Base-by-base conservation (phyloP, 2,329 filamentous ascomycete species). In the Pleoardoris graminearum region DNA sequence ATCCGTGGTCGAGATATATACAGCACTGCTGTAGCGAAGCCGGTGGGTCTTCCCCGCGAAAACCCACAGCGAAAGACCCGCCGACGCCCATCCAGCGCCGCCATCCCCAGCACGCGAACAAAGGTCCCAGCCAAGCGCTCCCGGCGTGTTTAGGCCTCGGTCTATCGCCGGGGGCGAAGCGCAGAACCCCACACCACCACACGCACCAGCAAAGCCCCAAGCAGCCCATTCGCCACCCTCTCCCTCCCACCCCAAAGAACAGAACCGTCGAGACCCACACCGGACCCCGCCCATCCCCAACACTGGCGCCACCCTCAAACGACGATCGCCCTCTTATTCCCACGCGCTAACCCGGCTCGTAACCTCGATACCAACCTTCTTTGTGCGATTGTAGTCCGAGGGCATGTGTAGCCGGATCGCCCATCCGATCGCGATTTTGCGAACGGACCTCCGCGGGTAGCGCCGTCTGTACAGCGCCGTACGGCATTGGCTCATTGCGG, bases 101-200 rank as follows among this genome's bases (percentile, higher is more conserved):
- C 36, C 25, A 21, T 19, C 36, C 36, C 36, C 7, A 22, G 21
- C 36, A 12, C 10, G 11, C 36, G 17, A 21, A 6, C 36, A n/a
- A 37, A n/a, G n/a, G 29, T 46, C 30, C 30, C n/a, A 27, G 32
- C 43, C 32, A 27, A 29, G 45, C 35, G 35, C 45, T 39, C 35
- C 19, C 46, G 36, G 35, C 46, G 22, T 23, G 36, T 3, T 3
- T 35, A 16, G 38, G 37, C 8, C 17, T 50, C 47, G 47, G 17
- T 32, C 35, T 23, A 36, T 39, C 47, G 29, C 23, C 45, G 35
- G 35, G 23, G 50, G 54, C 57, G 57, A 53, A 53, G 63, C 38
- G 41, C 54, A 55, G 57, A 48, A 48, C 43, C 25, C 37, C 44
- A 45, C 50, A 22, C 29, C 21, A 42, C 47, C 16, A n/a, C 48